phyloP scores from a whole-genome alignment of 345 rosid species.

The Euphorbia tirucalli region DNA sequence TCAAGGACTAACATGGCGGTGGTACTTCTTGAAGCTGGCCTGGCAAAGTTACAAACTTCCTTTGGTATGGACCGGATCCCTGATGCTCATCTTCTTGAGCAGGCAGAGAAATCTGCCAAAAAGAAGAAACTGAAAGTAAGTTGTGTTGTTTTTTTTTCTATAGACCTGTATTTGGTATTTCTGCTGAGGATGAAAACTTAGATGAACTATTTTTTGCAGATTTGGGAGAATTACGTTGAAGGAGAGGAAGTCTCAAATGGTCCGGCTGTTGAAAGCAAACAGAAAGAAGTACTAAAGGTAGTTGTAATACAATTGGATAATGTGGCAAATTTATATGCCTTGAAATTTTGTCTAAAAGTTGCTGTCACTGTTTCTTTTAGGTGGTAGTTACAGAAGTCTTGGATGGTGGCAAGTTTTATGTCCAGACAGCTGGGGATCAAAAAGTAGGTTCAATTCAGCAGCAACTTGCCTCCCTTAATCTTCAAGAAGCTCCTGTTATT shows the following conservation, averaged over 20 bases:
- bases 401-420: slow-evolving; percentile 86
- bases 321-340: not conserved
- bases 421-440: slow-evolving; percentile 79
- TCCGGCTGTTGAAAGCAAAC: slow-evolving; percentile 63
- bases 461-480: slow-evolving; percentile 69
- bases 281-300: slow-evolving; percentile 90
- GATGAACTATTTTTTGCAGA: slow-evolving; percentile 36
- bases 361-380: slow-evolving; percentile 38
- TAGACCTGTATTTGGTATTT: not conserved
- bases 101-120: slow-evolving; percentile 86
- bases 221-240: slow-evolving; percentile 98
- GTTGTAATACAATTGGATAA: slow-evolving; percentile 7
- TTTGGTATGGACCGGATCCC: slow-evolving; percentile 79
- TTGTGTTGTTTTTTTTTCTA: slow-evolving; percentile 1
- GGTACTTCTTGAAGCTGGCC: slow-evolving; percentile 87
- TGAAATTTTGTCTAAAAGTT: slow-evolving; percentile 10
- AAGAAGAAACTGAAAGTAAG: slow-evolving; percentile 82
- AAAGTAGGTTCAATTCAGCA: slow-evolving; percentile 74
- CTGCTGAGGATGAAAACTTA: not conserved
- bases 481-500: slow-evolving; percentile 73
- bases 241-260: slow-evolving; percentile 84
- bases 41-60: slow-evolving; percentile 82
- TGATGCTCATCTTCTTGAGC: slow-evolving; percentile 80
- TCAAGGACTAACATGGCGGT: slow-evolving; percentile 67
- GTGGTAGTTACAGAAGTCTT: slow-evolving; percentile 89